Percentiles rank a stretch among this genome's conserved stretches.
These are phyloP conservation scores for Leptodontidium sp. DNA, from an alignment of 2,329 filamentous ascomycete genomes.

Conservation along the genomic window DNA sequence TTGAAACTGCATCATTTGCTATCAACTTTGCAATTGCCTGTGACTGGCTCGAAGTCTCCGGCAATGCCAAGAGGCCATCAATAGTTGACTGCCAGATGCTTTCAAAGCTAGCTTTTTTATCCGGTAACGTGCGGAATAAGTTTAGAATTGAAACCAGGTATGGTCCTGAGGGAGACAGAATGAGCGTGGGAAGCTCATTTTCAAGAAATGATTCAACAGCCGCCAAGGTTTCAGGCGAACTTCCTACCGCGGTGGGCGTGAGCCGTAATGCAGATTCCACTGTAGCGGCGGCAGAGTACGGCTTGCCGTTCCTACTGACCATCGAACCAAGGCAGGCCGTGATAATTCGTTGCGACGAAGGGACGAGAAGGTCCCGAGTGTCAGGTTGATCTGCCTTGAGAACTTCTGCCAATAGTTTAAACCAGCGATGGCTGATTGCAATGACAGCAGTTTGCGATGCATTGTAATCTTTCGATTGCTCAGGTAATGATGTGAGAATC, in stretches of 20 bases:
- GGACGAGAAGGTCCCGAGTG: conserved; percentile 27
- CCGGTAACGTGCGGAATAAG: conserved; percentile 56
- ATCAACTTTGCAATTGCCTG: conserved; percentile 18
- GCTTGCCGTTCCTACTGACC: conserved; percentile 66
- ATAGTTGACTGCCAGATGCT: conserved; percentile 49
- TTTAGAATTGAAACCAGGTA: conserved; percentile 73
- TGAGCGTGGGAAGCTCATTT: conserved; percentile 63
- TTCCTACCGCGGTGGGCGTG: conserved; percentile 51
- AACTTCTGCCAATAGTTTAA: conserved; percentile 51
- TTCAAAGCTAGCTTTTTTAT: conserved; percentile 43
- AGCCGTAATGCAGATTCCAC: conserved; percentile 60
- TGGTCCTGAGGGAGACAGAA: conserved; percentile 73
- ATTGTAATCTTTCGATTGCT: conserved; percentile 79
- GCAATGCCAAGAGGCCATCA: conserved; percentile 50
- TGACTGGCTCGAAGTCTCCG: not conserved
- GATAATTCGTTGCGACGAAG: conserved; percentile 37
- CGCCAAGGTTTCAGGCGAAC: conserved; percentile 52
- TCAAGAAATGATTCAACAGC: conserved; percentile 60
- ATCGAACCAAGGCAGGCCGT: conserved; percentile 56
- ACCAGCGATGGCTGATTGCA: conserved; percentile 73
- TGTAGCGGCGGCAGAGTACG: conserved; percentile 68
- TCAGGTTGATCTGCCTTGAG: conserved; percentile 42
- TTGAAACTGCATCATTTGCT: conserved; percentile 17
- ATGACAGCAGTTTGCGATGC: conserved; percentile 74
- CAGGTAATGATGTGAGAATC: conserved; percentile 79